Evolutionary conservation across 1,284 basidiomycete genomes (phyloP), one percentile per base, ranked within the genome.

Genomic region (Xerocomus alliaceus): DNA sequence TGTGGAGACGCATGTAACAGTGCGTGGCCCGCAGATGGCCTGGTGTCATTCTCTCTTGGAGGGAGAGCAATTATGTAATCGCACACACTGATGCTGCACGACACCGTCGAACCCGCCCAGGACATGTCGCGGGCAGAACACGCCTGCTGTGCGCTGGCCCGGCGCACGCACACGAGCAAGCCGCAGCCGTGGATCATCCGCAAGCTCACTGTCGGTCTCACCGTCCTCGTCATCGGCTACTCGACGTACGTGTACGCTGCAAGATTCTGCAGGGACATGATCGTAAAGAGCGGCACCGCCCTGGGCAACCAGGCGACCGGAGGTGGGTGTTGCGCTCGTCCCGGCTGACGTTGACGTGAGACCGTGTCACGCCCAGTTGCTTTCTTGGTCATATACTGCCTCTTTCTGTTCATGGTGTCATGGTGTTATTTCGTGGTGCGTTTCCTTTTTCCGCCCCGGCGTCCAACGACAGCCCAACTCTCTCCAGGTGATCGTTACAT

Each of bases 161-260:
- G 62, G 22, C 60, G 64, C 15, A 55, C 35, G 6, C 42, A 61
- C 32, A 31, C 41, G 1, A 58, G 41, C 20, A 78, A 55, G 57
- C 72, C 62, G 18, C 83, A 82, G 29, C 80, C 84, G 20, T 86
- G 85, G 85, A 70, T 85, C 50, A 70, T 77, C 11, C 81, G 78
- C 71, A 86, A 86, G 72, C 54, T 84, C 53, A 65, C 82, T n/a
- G 70, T 86, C 34, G 78, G 68, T 26, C 60, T 87, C 34, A 75
- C 78, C 3, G 20, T 79, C 15, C 79, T 68, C 12, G 74, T 86
- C 60, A 76, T 79, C 20, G 80, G 66, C 9, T 85, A 84, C 66
- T 65, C 80, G 13, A 79, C 79, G 64, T 90, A 90, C 69, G 88
- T 90, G 11, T 85, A 87, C 62, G 79, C 87, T 8, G 88, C 81